phyloP scores from a whole-genome alignment of 2,329 filamentous ascomycete species.

The Talaromyces funiculosus region DNA sequence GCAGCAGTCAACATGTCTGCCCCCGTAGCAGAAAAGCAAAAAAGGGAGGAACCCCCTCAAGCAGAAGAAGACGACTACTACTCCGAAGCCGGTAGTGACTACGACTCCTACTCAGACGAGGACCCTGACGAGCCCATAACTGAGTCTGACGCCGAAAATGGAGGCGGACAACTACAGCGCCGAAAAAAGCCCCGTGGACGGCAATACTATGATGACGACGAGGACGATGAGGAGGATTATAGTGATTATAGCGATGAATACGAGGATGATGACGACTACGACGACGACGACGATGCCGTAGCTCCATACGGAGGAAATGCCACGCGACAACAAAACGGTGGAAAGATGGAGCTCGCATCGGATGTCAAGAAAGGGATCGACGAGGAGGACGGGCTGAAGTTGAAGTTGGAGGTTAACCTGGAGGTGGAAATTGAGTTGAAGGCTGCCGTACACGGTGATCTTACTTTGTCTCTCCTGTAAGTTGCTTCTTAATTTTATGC shows the following conservation, averaged over 20 bases:
- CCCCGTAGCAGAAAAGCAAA: slow-evolving; percentile 7
- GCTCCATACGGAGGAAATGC: neutral
- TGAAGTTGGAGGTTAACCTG: slow-evolving; percentile 53
- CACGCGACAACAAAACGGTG: slow-evolving; percentile 3
- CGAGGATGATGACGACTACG: slow-evolving; percentile 6
- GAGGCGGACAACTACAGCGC: neutral
- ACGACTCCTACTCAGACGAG: slow-evolving; percentile 13
- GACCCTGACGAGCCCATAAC: slow-evolving; percentile 11
- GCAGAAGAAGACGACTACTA: slow-evolving; percentile 11
- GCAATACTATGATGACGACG: slow-evolving; percentile 10
- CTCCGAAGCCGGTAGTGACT: slow-evolving; percentile 11
- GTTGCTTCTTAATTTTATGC: slow-evolving; percentile 16
- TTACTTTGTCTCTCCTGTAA: slow-evolving; percentile 50
- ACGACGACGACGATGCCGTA: slow-evolving; percentile 1
- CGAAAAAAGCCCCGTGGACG: slow-evolving; percentile 4
- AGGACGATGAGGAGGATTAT: neutral
- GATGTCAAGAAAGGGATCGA: slow-evolving; percentile 9
- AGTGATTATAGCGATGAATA: slow-evolving; percentile 7
- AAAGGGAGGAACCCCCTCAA: neutral
- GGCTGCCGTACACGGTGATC: slow-evolving; percentile 56
- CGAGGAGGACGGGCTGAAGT: slow-evolving; percentile 31
- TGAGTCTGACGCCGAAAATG: slow-evolving; percentile 8
- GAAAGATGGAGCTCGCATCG: slow-evolving; percentile 5
- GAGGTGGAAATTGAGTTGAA: slow-evolving; percentile 56
- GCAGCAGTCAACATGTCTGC: neutral